phyloP scores from a whole-genome alignment of 2,329 filamentous ascomycete species.

The Diaporthe citrichinensis region DNA sequence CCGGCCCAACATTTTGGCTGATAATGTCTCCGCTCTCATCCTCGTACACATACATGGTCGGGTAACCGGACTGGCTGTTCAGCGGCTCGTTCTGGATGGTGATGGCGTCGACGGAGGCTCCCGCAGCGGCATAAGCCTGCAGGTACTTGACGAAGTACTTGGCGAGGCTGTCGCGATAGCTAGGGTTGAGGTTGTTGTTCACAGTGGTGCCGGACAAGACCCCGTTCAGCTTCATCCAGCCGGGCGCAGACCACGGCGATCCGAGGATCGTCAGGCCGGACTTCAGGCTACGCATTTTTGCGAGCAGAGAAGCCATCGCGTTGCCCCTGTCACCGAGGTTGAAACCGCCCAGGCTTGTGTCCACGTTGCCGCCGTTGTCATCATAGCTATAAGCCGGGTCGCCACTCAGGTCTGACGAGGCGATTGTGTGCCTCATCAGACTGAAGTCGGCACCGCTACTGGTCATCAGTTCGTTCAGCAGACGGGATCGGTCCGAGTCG shows the following conservation, averaged over 20 bases:
- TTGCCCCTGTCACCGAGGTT: slow-evolving; percentile 55
- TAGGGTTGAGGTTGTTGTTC: slow-evolving; percentile 56
- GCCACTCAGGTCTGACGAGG: slow-evolving; percentile 55
- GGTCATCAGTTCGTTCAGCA: slow-evolving; percentile 55
- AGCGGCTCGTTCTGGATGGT: slow-evolving; percentile 62
- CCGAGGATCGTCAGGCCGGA: slow-evolving; percentile 55
- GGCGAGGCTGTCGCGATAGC: slow-evolving; percentile 53
- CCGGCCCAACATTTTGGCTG: slow-evolving; percentile 55
- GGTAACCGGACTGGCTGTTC: slow-evolving; percentile 54
- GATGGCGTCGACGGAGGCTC: slow-evolving; percentile 56
- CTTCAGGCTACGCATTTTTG: slow-evolving; percentile 53
- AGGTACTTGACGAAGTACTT: slow-evolving; percentile 60
- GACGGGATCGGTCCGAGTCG: slow-evolving; percentile 47
- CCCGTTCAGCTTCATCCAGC: slow-evolving; percentile 58
- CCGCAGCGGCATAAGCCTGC: slow-evolving; percentile 53
- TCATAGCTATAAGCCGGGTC: slow-evolving; percentile 58
- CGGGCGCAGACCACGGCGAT: slow-evolving; percentile 57
- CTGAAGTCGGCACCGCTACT: slow-evolving; percentile 55
- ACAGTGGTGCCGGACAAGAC: slow-evolving; percentile 52
- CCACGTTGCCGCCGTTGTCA: slow-evolving; percentile 51
- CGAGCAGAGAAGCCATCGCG: slow-evolving; percentile 55
- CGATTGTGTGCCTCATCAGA: slow-evolving; percentile 58
- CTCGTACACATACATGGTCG: slow-evolving; percentile 56
- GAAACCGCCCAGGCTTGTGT: slow-evolving; percentile 50
- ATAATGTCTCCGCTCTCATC: slow-evolving; percentile 56